phyloP scores from a whole-genome alignment of 257 asterid genomes.

The Ilex asprella region DNA sequence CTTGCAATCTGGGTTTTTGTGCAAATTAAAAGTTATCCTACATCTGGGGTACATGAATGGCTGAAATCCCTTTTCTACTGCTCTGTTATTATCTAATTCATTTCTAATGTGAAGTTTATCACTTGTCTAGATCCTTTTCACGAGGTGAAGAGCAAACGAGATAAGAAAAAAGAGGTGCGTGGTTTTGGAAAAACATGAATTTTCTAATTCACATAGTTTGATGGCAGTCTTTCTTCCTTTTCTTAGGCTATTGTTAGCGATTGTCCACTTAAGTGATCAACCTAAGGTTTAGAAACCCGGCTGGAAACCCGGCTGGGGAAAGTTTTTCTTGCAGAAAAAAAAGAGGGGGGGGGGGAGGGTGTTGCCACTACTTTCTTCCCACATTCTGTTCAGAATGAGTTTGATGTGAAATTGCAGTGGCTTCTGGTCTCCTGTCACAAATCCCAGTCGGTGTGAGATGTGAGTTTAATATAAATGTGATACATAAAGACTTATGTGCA shows the following conservation, averaged over 20 bases:
- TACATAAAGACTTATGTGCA: too few species aligned
- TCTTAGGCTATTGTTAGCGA: neutral
- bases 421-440: too few species aligned
- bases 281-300: neutral
- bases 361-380: too few species aligned
- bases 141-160: conserved; percentile 96
- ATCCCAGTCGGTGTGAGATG: too few species aligned
- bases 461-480: too few species aligned
- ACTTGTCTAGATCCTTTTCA: conserved; percentile 55
- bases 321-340: too few species aligned
- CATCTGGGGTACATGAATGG: conserved; percentile 3
- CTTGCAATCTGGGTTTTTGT: too few species aligned
- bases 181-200: conserved; percentile 10
- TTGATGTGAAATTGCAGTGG: too few species aligned
- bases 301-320: too few species aligned
- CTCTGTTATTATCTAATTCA: conserved; percentile 6
- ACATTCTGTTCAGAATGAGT: too few species aligned
- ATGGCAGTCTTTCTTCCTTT: neutral
- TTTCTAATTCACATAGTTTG: neutral
- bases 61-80: neutral
- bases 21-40: too few species aligned
- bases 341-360: too few species aligned
- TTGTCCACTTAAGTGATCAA: neutral
- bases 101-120: conserved; percentile 22
- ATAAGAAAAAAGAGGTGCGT: conserved; percentile 89